Evolutionary conservation across 1,139 yeast species (phyloP).

Genomic region (Hansenula sp.): DNA sequence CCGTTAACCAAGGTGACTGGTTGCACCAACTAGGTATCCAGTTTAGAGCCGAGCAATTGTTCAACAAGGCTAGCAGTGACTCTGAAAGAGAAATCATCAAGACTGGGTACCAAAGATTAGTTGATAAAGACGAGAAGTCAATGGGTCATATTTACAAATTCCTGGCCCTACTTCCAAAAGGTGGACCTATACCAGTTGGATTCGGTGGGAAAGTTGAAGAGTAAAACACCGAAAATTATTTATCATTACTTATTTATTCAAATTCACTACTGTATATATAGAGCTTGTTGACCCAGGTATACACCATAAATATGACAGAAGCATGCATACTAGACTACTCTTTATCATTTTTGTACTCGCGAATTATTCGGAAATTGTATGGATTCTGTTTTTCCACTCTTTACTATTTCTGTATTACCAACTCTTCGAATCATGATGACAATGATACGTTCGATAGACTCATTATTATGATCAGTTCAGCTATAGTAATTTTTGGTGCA

Average conservation of each 20-base stretch:
- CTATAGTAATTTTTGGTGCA: too few relatives aligned
- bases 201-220: slow-evolving; percentile 24
- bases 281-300: too few relatives aligned
- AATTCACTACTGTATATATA: neutral
- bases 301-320: too few relatives aligned
- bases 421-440: too few relatives aligned
- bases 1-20: slow-evolving; percentile 79
- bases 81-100: slow-evolving; percentile 44
- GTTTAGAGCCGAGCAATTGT: slow-evolving; percentile 56
- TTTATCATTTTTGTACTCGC: too few relatives aligned
- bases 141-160: slow-evolving; percentile 84
- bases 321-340: too few relatives aligned
- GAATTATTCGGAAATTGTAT: too few relatives aligned
- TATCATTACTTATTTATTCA: neutral
- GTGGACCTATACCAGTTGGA: slow-evolving; percentile 38
- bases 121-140: slow-evolving; percentile 53
- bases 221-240: neutral
- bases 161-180: slow-evolving; percentile 55
- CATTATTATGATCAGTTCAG: too few relatives aligned
- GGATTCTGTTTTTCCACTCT: too few relatives aligned
- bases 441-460: too few relatives aligned
- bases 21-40: slow-evolving; percentile 75
- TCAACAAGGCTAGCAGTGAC: slow-evolving; percentile 30
- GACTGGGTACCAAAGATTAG: slow-evolving; percentile 59
- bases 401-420: too few relatives aligned